phyloP scores from a whole-genome alignment of 768 basidiomycete genomes.

The Kwoniella newhampshirensis region DNA sequence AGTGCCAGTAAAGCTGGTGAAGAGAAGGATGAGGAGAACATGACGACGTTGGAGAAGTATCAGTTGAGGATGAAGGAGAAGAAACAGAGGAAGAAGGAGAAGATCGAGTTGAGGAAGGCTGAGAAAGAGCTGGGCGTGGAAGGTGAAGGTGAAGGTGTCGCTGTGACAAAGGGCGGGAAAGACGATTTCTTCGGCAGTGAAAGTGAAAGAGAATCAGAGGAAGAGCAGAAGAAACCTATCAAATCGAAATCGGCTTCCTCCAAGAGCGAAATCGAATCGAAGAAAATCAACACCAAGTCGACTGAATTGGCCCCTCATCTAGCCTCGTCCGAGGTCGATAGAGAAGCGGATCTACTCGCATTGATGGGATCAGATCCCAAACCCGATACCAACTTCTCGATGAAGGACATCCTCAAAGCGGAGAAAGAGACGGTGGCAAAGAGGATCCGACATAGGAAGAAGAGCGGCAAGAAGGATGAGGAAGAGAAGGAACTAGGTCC shows the following conservation, averaged over 20 bases:
- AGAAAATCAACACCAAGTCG: constrained; percentile 26
- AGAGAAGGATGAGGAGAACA: constrained; percentile 59
- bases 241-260: constrained; percentile 10
- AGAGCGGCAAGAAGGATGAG: constrained; percentile 54
- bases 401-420: constrained; percentile 81
- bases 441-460: constrained; percentile 56
- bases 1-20: constrained; percentile 36
- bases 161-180: constrained; percentile 16
- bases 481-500: constrained; percentile 62
- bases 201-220: constrained; percentile 53
- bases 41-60: constrained; percentile 87
- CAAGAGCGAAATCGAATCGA: not conserved
- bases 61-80: constrained; percentile 87
- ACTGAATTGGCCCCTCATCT: not conserved
- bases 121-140: constrained; percentile 28
- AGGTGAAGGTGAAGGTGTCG: constrained; percentile 30
- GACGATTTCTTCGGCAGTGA: constrained; percentile 78
- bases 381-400: constrained; percentile 68
- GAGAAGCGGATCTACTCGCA: constrained; percentile 24
- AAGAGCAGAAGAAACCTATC: constrained; percentile 22
- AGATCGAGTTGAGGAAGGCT: constrained; percentile 56
- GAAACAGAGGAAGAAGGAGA: constrained; percentile 74
- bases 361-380: constrained; percentile 31
- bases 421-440: constrained; percentile 65
- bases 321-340: constrained; percentile 1